Evolutionary conservation across 495 filamentous ascomycete genomes (phyloP).

Genomic region (Lasiosphaeris hirsuta): DNA sequence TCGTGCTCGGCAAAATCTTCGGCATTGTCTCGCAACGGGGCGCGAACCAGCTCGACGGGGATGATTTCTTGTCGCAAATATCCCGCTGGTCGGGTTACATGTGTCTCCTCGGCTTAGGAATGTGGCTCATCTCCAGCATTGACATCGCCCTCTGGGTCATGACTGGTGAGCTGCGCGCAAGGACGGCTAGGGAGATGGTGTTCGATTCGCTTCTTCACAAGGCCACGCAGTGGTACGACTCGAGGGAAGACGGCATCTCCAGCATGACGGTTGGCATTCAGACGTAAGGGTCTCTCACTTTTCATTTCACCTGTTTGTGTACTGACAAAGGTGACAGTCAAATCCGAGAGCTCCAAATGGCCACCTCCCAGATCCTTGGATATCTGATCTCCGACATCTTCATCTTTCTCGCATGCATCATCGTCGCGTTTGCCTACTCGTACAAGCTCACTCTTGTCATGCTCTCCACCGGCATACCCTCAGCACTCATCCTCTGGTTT

Average conservation of each 20-base stretch:
- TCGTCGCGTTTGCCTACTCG: constrained; percentile 70
- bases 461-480: constrained; percentile 68
- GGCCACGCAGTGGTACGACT: constrained; percentile 83
- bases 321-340: constrained; percentile 50
- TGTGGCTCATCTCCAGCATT: constrained; percentile 61
- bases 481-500: constrained; percentile 54
- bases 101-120: constrained; percentile 54
- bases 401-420: constrained; percentile 59
- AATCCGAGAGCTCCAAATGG: constrained; percentile 75
- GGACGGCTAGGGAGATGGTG: constrained; percentile 56
- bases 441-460: constrained; percentile 87
- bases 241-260: constrained; percentile 63
- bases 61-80: constrained; percentile 53
- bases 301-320: not conserved
- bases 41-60: constrained; percentile 44
- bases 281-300: constrained; percentile 56
- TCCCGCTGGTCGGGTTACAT: constrained; percentile 57
- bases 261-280: constrained; percentile 68
- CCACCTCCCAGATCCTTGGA: constrained; percentile 75
- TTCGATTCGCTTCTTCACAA: constrained; percentile 67
- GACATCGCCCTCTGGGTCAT: constrained; percentile 67
- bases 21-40: constrained; percentile 66
- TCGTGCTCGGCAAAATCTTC: constrained; percentile 76
- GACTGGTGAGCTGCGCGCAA: constrained; percentile 79
- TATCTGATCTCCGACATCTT: constrained; percentile 60